Conservation (phyloP, 306 rosid species). For the Cucurbita maxima region DNA sequence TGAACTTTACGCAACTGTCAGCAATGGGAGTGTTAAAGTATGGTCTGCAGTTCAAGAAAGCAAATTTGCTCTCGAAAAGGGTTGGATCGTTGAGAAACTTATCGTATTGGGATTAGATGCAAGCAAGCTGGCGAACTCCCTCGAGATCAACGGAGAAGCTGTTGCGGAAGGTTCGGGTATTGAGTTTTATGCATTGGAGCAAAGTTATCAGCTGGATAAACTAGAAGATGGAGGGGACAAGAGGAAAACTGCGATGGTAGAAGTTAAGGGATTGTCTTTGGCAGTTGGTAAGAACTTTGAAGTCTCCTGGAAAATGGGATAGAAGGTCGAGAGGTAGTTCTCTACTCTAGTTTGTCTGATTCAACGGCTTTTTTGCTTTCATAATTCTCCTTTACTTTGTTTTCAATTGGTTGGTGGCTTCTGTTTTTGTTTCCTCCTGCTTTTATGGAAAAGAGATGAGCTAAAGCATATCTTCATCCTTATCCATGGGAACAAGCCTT, state of each 20-base stretch:
- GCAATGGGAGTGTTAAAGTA: constrained; percentile 48
- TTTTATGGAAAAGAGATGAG: constrained; percentile 32
- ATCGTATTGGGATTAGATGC: constrained; percentile 57
- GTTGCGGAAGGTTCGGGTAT: constrained; percentile 14
- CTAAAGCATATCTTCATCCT: constrained; percentile 29
- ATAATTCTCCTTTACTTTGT: neutral
- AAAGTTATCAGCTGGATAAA: constrained; percentile 14
- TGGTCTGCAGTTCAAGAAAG: constrained; percentile 88
- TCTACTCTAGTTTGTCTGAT: neutral
- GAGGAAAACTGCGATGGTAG: constrained; percentile 42
- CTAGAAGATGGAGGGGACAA: constrained; percentile 25
- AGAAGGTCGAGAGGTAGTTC: constrained; percentile 11
- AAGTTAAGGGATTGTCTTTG: constrained; percentile 48
- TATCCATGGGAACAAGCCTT: constrained; percentile 21
- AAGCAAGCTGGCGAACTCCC: constrained; percentile 25
- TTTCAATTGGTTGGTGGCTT: neutral
- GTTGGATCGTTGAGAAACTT: constrained; percentile 53
- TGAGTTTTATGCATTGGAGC: constrained; percentile 29
- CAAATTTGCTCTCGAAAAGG: constrained; percentile 61
- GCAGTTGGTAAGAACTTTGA: constrained; percentile 72
- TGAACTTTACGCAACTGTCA: constrained; percentile 45
- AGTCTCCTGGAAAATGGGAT: constrained; percentile 71
- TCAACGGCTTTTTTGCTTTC: constrained; percentile 2
- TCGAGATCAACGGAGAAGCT: constrained; percentile 47
- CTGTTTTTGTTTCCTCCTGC: neutral